Base-by-base conservation (phyloP, 176 grass and related monocot species). In the barley (Hordeum vulgare) region DNA sequence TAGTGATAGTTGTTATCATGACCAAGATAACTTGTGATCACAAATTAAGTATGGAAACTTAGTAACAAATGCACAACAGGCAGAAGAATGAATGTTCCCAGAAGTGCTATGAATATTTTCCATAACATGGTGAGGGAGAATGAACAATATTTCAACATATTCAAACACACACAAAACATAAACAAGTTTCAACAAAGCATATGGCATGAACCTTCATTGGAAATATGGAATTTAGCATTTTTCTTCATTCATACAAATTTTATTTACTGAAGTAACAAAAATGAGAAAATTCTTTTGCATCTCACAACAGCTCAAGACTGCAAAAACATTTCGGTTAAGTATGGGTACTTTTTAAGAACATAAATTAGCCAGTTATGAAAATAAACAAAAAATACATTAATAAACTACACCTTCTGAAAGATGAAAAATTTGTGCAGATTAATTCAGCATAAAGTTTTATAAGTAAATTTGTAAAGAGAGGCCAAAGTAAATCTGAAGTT, bases 1-100 rank as follows among this genome's bases (percentile, higher is more conserved):
- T 67, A 83, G 54, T 69, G 71, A 15, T 42, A 86, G 67, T 78
- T 71, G 77, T 78, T 87, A 69, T 11, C n/a, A 67, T 47, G 14
- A 62, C 6, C 37, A 79, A 39, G 37, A 86, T 28, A 65, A 84
- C 9, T 15, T 1, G 11, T 13, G 59, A 51, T 23, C 59, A 47
- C 61, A 9, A 9, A 18, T 13, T 54, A 78, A 5, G 28, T 70
- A 79, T 60, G 31, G 3, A 3, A 66, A 60, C 77, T 5, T 45
- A 8, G 40, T 84, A 35, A 42, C 71, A 18, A 80, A 18, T 80
- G 59, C 45, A 49, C 27, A 87, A 64, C 9, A 81, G 60, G 69
- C 20, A 61, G 24, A 64, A 47, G 61, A 47, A 84, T 15, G 12
- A 24, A 85, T 39, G 11, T 41, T 58, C 44, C 21, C 57, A 81